Conservation (phyloP, 441 rosid species). For the Pelargonium citronellum region DNA sequence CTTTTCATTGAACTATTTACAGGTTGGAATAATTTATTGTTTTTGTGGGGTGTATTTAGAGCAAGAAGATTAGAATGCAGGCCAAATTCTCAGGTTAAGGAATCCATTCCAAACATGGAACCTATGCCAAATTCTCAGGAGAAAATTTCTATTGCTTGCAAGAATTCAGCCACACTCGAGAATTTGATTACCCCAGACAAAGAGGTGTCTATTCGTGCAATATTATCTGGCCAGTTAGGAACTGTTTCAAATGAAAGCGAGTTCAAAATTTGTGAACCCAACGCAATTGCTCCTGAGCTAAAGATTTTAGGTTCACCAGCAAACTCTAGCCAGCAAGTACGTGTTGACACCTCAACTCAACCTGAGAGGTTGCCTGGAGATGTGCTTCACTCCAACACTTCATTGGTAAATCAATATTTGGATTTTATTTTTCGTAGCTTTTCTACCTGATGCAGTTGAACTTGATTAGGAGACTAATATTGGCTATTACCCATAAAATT, state of each 20-base stretch:
- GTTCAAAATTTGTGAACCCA: slow-evolving; percentile 16
- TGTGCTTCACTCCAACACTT: background rate
- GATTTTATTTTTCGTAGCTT: background rate
- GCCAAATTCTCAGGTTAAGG: too few species aligned
- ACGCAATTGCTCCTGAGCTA: slow-evolving; percentile 11
- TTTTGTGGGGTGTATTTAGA: slow-evolving; percentile 35
- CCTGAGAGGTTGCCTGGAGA: slow-evolving; percentile 12
- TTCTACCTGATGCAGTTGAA: slow-evolving; percentile 2
- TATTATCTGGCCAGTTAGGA: slow-evolving; percentile 15
- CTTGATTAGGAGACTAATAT: background rate
- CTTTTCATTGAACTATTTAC: slow-evolving; percentile 12
- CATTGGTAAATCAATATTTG: slow-evolving; percentile 6
- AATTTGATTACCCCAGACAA: background rate
- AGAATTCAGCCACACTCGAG: too few species aligned
- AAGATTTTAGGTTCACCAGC: slow-evolving; percentile 14
- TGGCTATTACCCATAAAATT: background rate
- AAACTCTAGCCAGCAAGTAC: slow-evolving; percentile 7
- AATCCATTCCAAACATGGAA: too few species aligned
- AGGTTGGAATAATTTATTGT: slow-evolving; percentile 34
- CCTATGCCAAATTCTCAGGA: slow-evolving; percentile 1
- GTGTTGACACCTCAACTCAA: slow-evolving; percentile 6
- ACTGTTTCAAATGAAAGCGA: slow-evolving; percentile 17
- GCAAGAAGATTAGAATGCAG: slow-evolving; percentile 7
- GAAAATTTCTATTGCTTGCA: slow-evolving; percentile 3
- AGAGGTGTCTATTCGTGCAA: background rate